Conservation (phyloP, 257 asterid species). For the Forsythia viridissima region DNA sequence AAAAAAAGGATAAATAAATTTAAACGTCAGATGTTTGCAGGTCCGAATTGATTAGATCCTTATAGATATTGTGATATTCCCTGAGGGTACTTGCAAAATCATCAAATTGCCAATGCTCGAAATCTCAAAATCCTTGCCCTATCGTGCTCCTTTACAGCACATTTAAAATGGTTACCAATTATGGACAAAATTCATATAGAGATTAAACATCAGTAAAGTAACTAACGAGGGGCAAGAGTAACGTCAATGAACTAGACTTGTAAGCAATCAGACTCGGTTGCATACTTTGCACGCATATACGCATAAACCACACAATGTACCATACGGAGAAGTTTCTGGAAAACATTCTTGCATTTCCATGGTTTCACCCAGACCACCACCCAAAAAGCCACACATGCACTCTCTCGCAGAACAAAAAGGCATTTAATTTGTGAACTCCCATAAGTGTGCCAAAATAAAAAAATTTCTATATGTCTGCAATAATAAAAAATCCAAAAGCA, state of each 20-base stretch:
- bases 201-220: not conserved
- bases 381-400: not conserved
- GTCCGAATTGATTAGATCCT: not conserved
- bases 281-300: not conserved
- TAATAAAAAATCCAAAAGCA: not conserved
- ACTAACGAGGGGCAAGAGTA: not conserved
- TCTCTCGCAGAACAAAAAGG: not conserved
- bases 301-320: not conserved
- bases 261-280: not conserved
- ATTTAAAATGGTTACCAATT: not conserved
- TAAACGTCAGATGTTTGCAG: not conserved
- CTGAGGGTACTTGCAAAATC: not conserved
- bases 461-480: not conserved
- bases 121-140: not conserved
- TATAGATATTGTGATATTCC: not conserved
- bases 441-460: not conserved
- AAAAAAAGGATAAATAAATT: not conserved
- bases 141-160: not conserved
- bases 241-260: not conserved
- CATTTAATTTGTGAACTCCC: not conserved
- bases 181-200: not conserved
- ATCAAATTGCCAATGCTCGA: constrained; percentile 5
- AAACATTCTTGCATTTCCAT: not conserved
- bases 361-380: not conserved
- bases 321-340: not conserved